Percentiles rank a stretch among this genome's conserved stretches.
Conservation (phyloP, 2,329 filamentous ascomycete genomes). For the Trichoderma gracile region DNA sequence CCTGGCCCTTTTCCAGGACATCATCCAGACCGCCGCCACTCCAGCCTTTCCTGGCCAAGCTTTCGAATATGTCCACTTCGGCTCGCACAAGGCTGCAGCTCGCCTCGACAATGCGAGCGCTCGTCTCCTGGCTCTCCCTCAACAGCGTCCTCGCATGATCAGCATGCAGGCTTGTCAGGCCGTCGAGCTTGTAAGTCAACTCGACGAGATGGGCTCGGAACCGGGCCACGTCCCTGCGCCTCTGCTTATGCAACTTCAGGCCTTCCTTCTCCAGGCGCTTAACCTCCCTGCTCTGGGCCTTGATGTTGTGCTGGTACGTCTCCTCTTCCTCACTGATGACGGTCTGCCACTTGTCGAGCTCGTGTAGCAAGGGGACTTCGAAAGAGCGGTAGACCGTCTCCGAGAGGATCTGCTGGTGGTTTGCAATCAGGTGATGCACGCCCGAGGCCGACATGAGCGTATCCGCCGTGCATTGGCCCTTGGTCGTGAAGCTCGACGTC, state of each 20-base stretch:
- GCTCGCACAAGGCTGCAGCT: slow-evolving; percentile 66
- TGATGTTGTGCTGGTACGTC: slow-evolving; percentile 57
- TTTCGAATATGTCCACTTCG: slow-evolving; percentile 70
- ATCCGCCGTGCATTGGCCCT: slow-evolving; percentile 62
- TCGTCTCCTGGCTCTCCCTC: slow-evolving; percentile 65
- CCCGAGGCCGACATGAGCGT: slow-evolving; percentile 62
- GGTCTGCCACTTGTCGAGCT: slow-evolving; percentile 64
- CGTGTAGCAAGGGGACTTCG: slow-evolving; percentile 68
- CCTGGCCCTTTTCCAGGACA: slow-evolving; percentile 62
- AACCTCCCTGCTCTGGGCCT: slow-evolving; percentile 60
- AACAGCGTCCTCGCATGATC: slow-evolving; percentile 61
- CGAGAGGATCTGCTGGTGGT: slow-evolving; percentile 69
- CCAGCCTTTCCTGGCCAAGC: slow-evolving; percentile 67
- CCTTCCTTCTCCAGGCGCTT: slow-evolving; percentile 65
- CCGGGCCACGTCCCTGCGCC: slow-evolving; percentile 59
- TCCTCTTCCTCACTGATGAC: slow-evolving; percentile 66
- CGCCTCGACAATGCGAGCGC: slow-evolving; percentile 61
- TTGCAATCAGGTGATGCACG: slow-evolving; percentile 66
- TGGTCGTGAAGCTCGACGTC: slow-evolving; percentile 50
- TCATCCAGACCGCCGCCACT: slow-evolving; percentile 66
- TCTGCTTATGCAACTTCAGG: slow-evolving; percentile 60
- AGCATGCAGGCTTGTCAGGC: slow-evolving; percentile 60
- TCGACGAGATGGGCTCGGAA: slow-evolving; percentile 65
- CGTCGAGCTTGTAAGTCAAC: slow-evolving; percentile 63
- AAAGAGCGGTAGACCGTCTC: slow-evolving; percentile 69